Conservation (phyloP, 2,329 filamentous ascomycete genomes). For the Pleurostoma richardsiae region DNA sequence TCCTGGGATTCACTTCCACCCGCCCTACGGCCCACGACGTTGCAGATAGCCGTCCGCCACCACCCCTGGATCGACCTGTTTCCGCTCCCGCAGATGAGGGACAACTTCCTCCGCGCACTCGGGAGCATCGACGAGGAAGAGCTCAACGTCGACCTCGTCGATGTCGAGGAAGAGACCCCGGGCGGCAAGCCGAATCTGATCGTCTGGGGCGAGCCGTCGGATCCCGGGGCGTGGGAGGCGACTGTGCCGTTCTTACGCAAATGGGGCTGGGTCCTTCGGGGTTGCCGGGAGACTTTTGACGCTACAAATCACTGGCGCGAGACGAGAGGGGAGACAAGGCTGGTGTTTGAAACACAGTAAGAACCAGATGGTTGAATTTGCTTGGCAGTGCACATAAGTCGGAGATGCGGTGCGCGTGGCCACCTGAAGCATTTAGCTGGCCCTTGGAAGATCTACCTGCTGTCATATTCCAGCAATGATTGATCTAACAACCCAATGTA, state of each 20-base stretch:
- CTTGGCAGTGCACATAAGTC: too few relatives aligned
- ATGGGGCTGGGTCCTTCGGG: neutral
- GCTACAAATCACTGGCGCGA: neutral
- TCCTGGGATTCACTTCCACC: neutral
- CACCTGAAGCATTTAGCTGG: too few relatives aligned
- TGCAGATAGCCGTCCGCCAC: neutral
- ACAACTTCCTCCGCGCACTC: neutral
- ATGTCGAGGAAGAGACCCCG: neutral
- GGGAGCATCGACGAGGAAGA: neutral
- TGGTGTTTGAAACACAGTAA: too few relatives aligned
- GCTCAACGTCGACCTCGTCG: neutral
- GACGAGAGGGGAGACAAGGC: too few relatives aligned
- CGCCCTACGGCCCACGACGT: neutral
- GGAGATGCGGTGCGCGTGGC: too few relatives aligned
- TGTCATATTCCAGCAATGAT: too few relatives aligned
- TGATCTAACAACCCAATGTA: too few relatives aligned
- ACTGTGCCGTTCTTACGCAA: constrained; percentile 1
- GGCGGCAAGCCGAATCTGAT: neutral
- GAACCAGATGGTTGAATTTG: too few relatives aligned
- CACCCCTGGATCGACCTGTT: neutral
- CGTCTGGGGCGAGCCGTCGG: neutral
- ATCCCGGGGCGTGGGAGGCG: neutral
- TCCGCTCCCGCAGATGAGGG: neutral
- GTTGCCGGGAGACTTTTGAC: neutral
- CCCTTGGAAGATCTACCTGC: too few relatives aligned